These are phyloP conservation scores for Heliosperma pusillum DNA, from an alignment of 148 eudicot species.

Conservation along the genomic window DNA sequence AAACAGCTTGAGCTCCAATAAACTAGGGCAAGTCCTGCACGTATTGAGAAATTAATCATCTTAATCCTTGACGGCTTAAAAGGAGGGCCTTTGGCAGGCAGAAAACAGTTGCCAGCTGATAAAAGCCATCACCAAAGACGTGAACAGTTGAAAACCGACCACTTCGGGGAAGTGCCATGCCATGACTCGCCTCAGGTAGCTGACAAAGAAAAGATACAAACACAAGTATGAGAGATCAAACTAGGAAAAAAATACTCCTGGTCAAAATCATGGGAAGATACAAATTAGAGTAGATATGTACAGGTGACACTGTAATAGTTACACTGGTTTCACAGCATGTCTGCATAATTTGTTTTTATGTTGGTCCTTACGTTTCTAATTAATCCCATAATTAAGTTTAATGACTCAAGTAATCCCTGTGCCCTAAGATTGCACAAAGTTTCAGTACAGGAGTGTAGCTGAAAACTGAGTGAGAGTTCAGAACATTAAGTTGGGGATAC, in stretches of 20 bases:
- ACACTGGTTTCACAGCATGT: not conserved
- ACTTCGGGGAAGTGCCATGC: constrained; percentile 96
- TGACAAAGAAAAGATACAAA: constrained; percentile 32
- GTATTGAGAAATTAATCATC: constrained; percentile 4
- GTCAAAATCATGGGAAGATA: not conserved
- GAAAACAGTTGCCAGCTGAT: constrained; percentile 91
- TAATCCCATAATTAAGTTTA: too few relatives aligned
- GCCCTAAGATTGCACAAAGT: too few relatives aligned
- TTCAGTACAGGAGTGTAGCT: too few relatives aligned
- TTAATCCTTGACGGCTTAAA: constrained; percentile 25
- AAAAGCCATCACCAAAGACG: constrained; percentile 85
- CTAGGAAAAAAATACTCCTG: not conserved
- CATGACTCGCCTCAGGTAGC: constrained; percentile 76
- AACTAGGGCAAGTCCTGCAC: not conserved
- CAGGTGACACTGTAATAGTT: not conserved
- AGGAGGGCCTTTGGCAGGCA: constrained; percentile 79
- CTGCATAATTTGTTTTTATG: not conserved
- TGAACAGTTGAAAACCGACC: constrained; percentile 75
- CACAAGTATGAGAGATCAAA: constrained; percentile 6
- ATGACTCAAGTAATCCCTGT: too few relatives aligned
- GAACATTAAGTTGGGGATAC: too few relatives aligned
- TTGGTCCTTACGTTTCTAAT: too few relatives aligned
- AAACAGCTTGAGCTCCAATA: not conserved
- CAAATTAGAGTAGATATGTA: not conserved
- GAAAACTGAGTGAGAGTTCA: too few relatives aligned